A percentile compares a stretch with the other conserved stretches of the same genome.
Evolutionary conservation across 106 monocot species (phyloP).

Genomic region (Dendrobium catenatum): DNA sequence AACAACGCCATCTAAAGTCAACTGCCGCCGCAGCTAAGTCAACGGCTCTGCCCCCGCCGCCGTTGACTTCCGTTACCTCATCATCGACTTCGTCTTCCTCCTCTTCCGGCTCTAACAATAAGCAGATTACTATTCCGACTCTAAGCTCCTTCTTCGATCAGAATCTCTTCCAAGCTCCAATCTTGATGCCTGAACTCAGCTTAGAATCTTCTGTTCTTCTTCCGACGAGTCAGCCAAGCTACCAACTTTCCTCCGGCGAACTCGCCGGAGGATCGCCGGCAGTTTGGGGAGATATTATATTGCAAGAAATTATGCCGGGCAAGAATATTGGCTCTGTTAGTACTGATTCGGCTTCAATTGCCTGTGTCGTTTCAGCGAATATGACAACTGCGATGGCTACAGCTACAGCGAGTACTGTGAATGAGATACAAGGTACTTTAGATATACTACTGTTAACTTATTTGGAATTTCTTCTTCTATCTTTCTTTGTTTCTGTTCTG

Average conservation of each 20-base stretch:
- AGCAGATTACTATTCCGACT: conserved; percentile 3
- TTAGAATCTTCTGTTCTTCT: conserved; percentile 1
- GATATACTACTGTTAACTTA: no score
- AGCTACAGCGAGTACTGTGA: conserved; percentile 11
- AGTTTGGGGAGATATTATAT: conserved; percentile 14
- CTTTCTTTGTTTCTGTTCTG: neutral
- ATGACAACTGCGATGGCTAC: neutral
- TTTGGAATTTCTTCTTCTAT: neutral
- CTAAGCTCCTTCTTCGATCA: conserved; percentile 10
- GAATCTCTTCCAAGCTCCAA: conserved; percentile 14
- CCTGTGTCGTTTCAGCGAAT: no score
- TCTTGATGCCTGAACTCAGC: neutral
- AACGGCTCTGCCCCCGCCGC: neutral
- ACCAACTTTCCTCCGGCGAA: conserved; percentile 17
- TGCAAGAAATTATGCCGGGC: neutral
- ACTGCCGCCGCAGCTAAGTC: neutral
- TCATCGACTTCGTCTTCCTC: conserved; percentile 47
- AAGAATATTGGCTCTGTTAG: no score
- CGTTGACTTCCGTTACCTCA: conserved; percentile 15
- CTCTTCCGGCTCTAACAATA: conserved; percentile 31
- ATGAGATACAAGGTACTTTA: conserved; percentile 35
- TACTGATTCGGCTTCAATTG: no score
- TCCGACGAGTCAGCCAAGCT: conserved; percentile 6
- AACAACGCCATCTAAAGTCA: conserved; percentile 54
- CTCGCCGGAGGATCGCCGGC: conserved; percentile 7